These are phyloP conservation scores for Pulveroboletus ravenelii DNA, from an alignment of 768 basidiomycete genomes.

Conservation along the genomic window DNA sequence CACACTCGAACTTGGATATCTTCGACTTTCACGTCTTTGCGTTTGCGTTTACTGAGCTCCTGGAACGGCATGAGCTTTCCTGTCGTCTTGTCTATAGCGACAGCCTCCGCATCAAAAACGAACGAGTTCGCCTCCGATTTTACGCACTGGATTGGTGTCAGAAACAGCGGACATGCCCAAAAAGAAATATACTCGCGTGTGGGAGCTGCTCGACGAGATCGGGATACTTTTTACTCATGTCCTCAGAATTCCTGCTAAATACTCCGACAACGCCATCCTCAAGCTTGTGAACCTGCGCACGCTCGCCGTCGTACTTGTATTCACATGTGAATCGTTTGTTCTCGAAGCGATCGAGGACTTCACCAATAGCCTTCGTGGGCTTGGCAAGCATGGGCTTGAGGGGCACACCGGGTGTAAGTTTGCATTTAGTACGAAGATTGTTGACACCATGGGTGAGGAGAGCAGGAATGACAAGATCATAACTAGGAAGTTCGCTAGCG, in stretches of 20 bases:
- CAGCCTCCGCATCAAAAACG: constrained; percentile 94
- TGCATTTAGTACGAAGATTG: constrained; percentile 68
- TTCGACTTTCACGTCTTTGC: constrained; percentile 97
- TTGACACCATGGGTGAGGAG: constrained; percentile 75
- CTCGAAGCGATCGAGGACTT: constrained; percentile 96
- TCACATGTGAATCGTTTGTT: constrained; percentile 95
- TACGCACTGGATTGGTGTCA: constrained; percentile 58
- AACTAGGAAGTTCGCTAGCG: constrained; percentile 82
- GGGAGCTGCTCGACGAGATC: constrained; percentile 95
- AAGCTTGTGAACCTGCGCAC: constrained; percentile 90
- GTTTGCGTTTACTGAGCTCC: constrained; percentile 88
- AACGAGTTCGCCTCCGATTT: constrained; percentile 81
- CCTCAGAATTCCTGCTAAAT: constrained; percentile 96
- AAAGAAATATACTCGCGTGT: constrained; percentile 43
- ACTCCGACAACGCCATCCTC: constrained; percentile 82
- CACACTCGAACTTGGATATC: constrained; percentile 97
- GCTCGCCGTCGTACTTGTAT: constrained; percentile 99
- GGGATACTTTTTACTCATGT: constrained; percentile 99
- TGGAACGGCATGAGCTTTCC: constrained; percentile 96
- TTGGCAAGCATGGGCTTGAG: constrained; percentile 99
- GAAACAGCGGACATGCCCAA: not conserved
- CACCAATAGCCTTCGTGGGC: constrained; percentile 97
- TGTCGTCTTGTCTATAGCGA: constrained; percentile 84
- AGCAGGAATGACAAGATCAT: constrained; percentile 89
- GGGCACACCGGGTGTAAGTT: constrained; percentile 92